Percentiles rank a stretch among this genome's conserved stretches.
These are phyloP conservation scores for Hondaea fermentalgiana DNA, from an alignment of 108 stramenopile genomes.

Conservation along the genomic window DNA sequence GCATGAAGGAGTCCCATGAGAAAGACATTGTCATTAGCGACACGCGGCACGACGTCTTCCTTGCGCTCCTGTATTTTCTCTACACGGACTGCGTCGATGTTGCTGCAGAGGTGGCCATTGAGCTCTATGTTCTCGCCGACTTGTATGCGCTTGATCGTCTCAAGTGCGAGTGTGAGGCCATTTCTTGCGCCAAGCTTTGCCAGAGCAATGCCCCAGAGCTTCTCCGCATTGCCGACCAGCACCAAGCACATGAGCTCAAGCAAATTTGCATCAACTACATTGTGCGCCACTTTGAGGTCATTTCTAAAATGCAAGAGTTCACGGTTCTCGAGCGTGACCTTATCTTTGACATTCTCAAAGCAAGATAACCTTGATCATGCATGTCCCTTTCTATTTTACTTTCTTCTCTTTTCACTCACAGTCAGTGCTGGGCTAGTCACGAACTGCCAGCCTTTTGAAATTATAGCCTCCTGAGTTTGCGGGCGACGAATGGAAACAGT, in stretches of 20 bases:
- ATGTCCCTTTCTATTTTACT: no score
- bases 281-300: conserved; percentile 79
- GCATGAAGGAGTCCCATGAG: conserved; percentile 72
- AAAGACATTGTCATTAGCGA: conserved; percentile 58
- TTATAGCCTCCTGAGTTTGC: no score
- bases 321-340: conserved; percentile 87
- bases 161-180: conserved; percentile 86
- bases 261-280: conserved; percentile 80
- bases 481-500: no score
- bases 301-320: conserved; percentile 95
- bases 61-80: conserved; percentile 77
- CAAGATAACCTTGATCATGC: not conserved
- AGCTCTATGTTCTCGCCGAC: conserved; percentile 89
- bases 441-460: no score
- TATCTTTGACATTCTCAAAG: conserved; percentile 78
- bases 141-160: conserved; percentile 87
- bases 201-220: conserved; percentile 88
- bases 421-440: no score
- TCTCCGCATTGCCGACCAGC: conserved; percentile 85
- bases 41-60: conserved; percentile 68
- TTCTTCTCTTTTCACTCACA: no score
- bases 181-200: conserved; percentile 76
- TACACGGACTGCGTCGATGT: conserved; percentile 84
- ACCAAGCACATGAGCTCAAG: conserved; percentile 71
- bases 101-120: conserved; percentile 78